These are phyloP conservation scores for Metschnikowia amazonensis DNA, from an alignment of 805 yeast genomes.

Conservation along the genomic window DNA sequence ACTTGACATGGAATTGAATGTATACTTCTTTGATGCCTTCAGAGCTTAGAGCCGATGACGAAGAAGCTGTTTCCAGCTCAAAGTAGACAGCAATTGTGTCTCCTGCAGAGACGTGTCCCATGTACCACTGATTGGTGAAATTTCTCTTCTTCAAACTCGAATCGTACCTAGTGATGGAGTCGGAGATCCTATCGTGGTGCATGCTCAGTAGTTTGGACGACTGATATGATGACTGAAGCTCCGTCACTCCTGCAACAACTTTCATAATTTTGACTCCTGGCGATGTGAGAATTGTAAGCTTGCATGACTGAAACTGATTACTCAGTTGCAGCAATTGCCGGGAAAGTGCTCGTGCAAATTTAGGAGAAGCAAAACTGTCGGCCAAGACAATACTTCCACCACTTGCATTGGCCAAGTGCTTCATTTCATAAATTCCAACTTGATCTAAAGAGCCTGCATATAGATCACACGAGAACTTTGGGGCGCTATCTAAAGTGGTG, in stretches of 20 bases:
- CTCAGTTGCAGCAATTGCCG: constrained; percentile 5
- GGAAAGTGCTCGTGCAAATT: constrained; percentile 21
- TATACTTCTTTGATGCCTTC: constrained; percentile 22
- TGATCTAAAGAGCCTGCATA: constrained; percentile 40
- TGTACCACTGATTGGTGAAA: constrained; percentile 38
- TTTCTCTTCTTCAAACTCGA: constrained; percentile 28
- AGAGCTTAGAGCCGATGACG: constrained; percentile 17
- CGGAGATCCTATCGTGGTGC: constrained; percentile 33
- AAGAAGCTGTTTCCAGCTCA: constrained; percentile 29
- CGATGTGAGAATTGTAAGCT: constrained; percentile 31
- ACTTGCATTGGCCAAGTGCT: constrained; percentile 27
- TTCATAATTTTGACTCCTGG: constrained; percentile 30
- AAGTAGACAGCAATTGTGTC: constrained; percentile 31
- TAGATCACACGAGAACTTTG: constrained; percentile 30
- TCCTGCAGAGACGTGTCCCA: constrained; percentile 20
- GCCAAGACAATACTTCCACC: constrained; percentile 30
- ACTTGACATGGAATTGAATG: constrained; percentile 33
- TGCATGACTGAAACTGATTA: constrained; percentile 9
- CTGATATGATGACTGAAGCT: constrained; percentile 32
- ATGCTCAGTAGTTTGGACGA: constrained; percentile 18
- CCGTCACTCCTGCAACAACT: constrained; percentile 30
- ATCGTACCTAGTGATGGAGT: constrained; percentile 29
- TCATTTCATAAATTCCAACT: constrained; percentile 43
- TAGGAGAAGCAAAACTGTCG: constrained; percentile 27
- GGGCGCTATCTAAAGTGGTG: constrained; percentile 13